These are phyloP conservation scores for Kwoniella europaea DNA, from an alignment of 768 basidiomycete species.

Conservation along the genomic window DNA sequence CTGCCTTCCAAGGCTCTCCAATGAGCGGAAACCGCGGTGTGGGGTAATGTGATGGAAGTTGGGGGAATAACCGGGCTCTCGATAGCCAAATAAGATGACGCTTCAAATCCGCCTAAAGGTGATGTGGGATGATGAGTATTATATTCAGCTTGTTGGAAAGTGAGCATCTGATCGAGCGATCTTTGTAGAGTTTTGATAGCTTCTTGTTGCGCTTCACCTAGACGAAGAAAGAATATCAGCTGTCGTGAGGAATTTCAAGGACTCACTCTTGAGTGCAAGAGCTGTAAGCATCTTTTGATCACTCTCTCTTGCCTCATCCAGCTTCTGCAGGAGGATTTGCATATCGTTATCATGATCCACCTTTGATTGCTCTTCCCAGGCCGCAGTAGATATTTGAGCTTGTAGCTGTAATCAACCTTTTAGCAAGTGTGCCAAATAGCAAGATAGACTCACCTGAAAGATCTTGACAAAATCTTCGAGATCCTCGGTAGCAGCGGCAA, in stretches of 20 bases:
- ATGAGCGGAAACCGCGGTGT: constrained; percentile 11
- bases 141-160: constrained; percentile 47
- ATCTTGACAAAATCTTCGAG: constrained; percentile 66
- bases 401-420: constrained; percentile 30
- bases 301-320: constrained; percentile 66
- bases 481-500: constrained; percentile 64
- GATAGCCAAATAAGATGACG: constrained; percentile 2
- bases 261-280: constrained; percentile 64
- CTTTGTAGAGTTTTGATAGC: constrained; percentile 79
- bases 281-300: constrained; percentile 71
- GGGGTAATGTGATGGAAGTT: not conserved
- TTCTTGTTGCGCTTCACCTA: constrained; percentile 74
- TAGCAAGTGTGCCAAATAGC: too few relatives aligned
- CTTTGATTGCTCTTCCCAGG: constrained; percentile 60
- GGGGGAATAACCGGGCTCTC: constrained; percentile 2
- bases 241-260: too few relatives aligned
- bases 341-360: constrained; percentile 65
- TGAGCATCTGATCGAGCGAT: constrained; percentile 60
- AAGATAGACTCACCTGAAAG: constrained; percentile 65
- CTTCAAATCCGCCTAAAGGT: not conserved
- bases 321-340: constrained; percentile 66
- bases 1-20: constrained; percentile 12
- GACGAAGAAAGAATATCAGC: too few relatives aligned
- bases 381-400: constrained; percentile 40
- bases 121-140: constrained; percentile 34